Conservation (phyloP, 2,329 filamentous ascomycete species). For the Colletotrichum navitas region DNA sequence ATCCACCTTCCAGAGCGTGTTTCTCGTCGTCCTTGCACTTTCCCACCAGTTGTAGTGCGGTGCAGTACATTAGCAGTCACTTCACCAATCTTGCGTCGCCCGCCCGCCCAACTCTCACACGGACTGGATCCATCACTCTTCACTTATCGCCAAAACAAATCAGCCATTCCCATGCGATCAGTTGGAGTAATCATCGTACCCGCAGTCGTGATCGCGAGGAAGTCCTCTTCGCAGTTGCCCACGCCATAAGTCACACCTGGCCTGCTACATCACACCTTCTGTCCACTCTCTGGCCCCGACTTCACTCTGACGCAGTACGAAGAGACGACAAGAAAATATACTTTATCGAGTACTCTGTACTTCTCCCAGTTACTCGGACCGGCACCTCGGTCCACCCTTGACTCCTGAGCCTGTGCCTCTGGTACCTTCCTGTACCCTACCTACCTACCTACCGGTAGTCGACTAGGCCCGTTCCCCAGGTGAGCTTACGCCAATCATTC, state of each 20-base stretch:
- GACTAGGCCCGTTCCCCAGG: constrained; percentile 14
- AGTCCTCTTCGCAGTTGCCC: not conserved
- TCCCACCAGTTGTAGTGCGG: constrained; percentile 1
- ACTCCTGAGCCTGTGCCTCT: constrained; percentile 17
- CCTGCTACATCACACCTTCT: not conserved
- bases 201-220: constrained; percentile 34
- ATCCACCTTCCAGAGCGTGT: constrained; percentile 15
- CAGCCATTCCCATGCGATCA: constrained; percentile 6
- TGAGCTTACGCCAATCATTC: constrained; percentile 36
- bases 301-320: not conserved
- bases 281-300: not conserved
- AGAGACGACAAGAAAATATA: not conserved
- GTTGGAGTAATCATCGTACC: constrained; percentile 10
- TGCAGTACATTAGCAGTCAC: not conserved
- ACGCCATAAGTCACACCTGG: not conserved
- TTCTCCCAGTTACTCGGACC: constrained; percentile 2
- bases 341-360: constrained; percentile 32
- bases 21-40: not conserved
- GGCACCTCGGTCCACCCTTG: constrained; percentile 19
- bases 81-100: not conserved
- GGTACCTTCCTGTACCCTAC: constrained; percentile 4
- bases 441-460: not conserved
- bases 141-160: not conserved
- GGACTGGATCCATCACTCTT: constrained; percentile 7
- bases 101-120: constrained; percentile 2